Percentiles rank a stretch among this genome's conserved stretches.
Conservation (phyloP, 441 rosid genomes). For the Euphorbia schlechtendalii region DNA sequence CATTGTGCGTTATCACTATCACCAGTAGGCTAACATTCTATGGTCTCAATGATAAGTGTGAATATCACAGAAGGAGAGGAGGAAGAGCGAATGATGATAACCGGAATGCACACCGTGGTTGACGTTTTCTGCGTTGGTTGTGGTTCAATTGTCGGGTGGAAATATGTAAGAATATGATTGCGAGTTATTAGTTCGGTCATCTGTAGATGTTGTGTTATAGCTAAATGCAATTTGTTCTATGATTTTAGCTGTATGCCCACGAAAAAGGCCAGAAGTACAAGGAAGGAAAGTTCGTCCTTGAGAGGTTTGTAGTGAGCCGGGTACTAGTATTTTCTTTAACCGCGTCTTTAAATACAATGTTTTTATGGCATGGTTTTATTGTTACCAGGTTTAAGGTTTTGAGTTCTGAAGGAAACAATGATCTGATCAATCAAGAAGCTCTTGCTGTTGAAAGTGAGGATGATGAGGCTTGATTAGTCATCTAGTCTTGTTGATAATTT, state of each 20-base stretch:
- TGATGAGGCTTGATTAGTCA: conserved; percentile 33
- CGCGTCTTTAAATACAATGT: background rate
- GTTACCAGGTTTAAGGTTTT: conserved; percentile 60
- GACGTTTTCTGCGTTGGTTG: conserved; percentile 79
- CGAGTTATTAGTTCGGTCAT: conserved; percentile 1
- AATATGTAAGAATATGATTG: conserved; percentile 49
- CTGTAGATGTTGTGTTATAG: too few species aligned
- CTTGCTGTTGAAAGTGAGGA: conserved; percentile 41
- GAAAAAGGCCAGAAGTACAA: conserved; percentile 65
- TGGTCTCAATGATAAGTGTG: conserved; percentile 34
- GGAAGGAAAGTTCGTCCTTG: conserved; percentile 77
- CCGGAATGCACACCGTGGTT: conserved; percentile 74
- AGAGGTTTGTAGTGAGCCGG: conserved; percentile 45
- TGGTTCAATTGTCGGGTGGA: conserved; percentile 88
- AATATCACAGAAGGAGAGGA: conserved; percentile 53
- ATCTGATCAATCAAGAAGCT: conserved; percentile 36
- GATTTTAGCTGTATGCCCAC: conserved; percentile 52
- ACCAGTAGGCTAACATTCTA: conserved; percentile 15
- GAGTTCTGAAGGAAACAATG: conserved; percentile 52
- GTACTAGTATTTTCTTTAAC: conserved; percentile 1
- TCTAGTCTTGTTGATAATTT: background rate
- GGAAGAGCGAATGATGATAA: conserved; percentile 71
- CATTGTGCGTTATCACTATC: conserved; percentile 1
- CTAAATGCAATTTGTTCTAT: background rate
- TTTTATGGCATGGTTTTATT: conserved; percentile 14